Evolutionary conservation across 2,329 filamentous ascomycete genomes (phyloP).

Genomic region (Neonectria punicea): DNA sequence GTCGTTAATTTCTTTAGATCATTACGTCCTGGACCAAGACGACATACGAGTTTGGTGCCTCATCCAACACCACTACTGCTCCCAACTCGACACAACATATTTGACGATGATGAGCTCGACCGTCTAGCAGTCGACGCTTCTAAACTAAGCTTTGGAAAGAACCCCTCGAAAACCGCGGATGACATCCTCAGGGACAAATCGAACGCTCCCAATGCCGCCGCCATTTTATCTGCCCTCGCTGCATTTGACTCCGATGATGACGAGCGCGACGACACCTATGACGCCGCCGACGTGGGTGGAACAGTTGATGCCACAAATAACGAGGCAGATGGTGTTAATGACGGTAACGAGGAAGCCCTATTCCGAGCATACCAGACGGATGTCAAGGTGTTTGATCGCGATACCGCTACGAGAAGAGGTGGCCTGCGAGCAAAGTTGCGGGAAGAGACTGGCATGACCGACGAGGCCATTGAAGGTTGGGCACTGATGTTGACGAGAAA

Average conservation of each 20-base stretch:
- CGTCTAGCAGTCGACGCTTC: conserved; percentile 72
- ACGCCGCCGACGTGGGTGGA: conserved; percentile 90
- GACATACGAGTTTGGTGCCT: conserved; percentile 60
- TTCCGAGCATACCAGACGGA: conserved; percentile 77
- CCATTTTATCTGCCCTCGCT: conserved; percentile 87
- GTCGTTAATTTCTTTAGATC: conserved; percentile 43
- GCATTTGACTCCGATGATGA: conserved; percentile 95
- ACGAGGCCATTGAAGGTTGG: conserved; percentile 96
- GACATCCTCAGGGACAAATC: conserved; percentile 74
- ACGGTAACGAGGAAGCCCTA: conserved; percentile 74
- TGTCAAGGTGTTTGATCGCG: conserved; percentile 75
- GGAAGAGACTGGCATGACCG: conserved; percentile 85
- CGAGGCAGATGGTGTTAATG: conserved; percentile 58
- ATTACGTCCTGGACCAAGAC: conserved; percentile 40
- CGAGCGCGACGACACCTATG: conserved; percentile 96
- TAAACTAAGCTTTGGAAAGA: conserved; percentile 83
- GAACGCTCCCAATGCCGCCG: conserved; percentile 78
- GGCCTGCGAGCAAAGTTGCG: conserved; percentile 72
- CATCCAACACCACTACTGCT: conserved; percentile 67
- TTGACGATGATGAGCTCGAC: conserved; percentile 84
- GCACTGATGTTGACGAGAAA: conserved; percentile 84
- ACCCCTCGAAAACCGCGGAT: conserved; percentile 73
- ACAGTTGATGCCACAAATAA: conserved; percentile 79
- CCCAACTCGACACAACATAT: conserved; percentile 75
- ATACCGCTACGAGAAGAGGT: conserved; percentile 74